phyloP scores from a whole-genome alignment of 2,329 filamentous ascomycete genomes.

The Ciborinia camelliae region DNA sequence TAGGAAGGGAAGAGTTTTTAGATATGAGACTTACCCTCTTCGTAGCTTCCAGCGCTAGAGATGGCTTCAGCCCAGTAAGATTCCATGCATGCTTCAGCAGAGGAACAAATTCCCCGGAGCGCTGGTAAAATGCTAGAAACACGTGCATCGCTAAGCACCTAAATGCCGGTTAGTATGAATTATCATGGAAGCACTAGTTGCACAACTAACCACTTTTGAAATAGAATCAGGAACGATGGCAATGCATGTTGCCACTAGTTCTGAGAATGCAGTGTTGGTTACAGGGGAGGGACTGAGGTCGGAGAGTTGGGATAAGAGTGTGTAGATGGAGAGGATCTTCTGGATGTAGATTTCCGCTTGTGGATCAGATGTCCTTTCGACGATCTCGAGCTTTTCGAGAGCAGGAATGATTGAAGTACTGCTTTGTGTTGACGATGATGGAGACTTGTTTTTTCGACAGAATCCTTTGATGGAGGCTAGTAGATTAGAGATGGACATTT shows the following conservation, averaged over 20 bases:
- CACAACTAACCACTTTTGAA: neutral
- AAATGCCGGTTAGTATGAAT: neutral
- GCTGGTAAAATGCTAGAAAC: slow-evolving; percentile 39
- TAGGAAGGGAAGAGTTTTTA: neutral
- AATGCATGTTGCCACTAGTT: slow-evolving; percentile 41
- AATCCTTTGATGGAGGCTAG: neutral
- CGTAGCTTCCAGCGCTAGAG: slow-evolving; percentile 15
- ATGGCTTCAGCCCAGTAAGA: slow-evolving; percentile 44
- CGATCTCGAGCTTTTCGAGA: neutral
- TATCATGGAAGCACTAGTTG: neutral
- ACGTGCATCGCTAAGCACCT: slow-evolving; percentile 39
- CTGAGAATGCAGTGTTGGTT: slow-evolving; percentile 39
- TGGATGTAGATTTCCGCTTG: slow-evolving; percentile 14
- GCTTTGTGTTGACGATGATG: neutral
- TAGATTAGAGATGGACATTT: neutral
- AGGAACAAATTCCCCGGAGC: slow-evolving; percentile 43
- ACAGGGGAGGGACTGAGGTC: slow-evolving; percentile 36
- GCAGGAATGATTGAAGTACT: neutral
- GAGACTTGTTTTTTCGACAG: neutral
- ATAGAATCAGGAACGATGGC: neutral
- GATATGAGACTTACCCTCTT: slow-evolving; percentile 24
- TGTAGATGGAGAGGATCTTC: slow-evolving; percentile 17
- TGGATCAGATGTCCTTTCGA: neutral
- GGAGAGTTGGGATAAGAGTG: slow-evolving; percentile 9
- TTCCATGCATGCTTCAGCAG: slow-evolving; percentile 47